These are phyloP conservation scores for Leccinum disarticulatum DNA, from an alignment of 768 basidiomycete genomes.

Conservation along the genomic window DNA sequence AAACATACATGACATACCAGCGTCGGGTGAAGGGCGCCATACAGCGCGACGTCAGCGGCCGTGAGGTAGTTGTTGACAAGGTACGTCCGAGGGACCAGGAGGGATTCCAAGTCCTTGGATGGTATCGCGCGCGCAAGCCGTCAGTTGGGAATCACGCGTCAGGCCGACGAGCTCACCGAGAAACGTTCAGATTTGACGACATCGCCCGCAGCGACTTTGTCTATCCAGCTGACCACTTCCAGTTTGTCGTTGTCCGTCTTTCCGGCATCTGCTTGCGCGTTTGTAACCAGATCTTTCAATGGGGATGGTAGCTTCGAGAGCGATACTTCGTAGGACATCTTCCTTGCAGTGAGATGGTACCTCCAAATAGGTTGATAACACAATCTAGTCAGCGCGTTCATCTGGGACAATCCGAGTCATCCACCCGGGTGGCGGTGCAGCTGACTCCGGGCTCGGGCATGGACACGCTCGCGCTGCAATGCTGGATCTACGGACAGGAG, in stretches of 20 bases:
- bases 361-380: conserved; percentile 21
- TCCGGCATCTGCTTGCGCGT: conserved; percentile 42
- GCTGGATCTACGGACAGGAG: too few relatives aligned
- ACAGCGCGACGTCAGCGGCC: conserved; percentile 88
- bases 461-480: too few relatives aligned
- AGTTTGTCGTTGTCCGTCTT: conserved; percentile 58
- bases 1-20: conserved; percentile 51
- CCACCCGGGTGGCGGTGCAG: too few relatives aligned
- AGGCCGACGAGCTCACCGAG: conserved; percentile 41
- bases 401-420: background rate
- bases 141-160: background rate
- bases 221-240: conserved; percentile 71
- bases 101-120: conserved; percentile 65
- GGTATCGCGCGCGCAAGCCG: conserved; percentile 1
- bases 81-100: conserved; percentile 79
- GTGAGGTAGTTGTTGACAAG: conserved; percentile 82
- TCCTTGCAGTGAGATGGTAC: conserved; percentile 16
- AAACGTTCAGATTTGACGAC: conserved; percentile 46
- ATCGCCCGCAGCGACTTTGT: conserved; percentile 54
- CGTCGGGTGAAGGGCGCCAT: conserved; percentile 82
- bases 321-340: conserved; percentile 56
- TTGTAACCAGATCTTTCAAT: conserved; percentile 56
- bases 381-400: conserved; percentile 23
- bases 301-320: conserved; percentile 47
- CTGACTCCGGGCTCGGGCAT: too few relatives aligned